Base-by-base conservation (phyloP, 1,139 yeast genomes). In the Yamadazyma siamensis region DNA sequence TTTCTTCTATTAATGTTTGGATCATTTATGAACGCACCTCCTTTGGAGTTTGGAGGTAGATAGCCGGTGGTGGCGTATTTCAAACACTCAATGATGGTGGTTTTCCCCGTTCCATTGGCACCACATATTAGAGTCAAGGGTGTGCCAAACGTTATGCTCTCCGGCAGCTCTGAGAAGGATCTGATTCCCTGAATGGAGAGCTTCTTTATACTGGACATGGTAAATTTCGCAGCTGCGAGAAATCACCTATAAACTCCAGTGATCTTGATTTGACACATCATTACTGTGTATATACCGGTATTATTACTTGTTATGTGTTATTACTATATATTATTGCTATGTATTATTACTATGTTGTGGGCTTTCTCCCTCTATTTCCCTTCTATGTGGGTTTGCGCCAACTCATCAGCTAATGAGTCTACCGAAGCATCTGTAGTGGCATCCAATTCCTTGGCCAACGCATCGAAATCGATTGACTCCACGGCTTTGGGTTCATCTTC, bases 51-150 rank as follows among this genome's bases (percentile, higher is more conserved):
- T 3, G 98, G 98, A 1, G 99, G 99, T 39, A 89, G 62, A 49
- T 84, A 94, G 5, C 98, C 98, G 0, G 98, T 91, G 9, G 98
- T 86, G 13, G 95, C 94, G 54, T 89, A 91, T 50, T 88, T 79
- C 38, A 94, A 65, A 52, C 96, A 88, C 55, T 94, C 99, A 39
- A 94, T 94, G 33, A 94, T 81, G 1, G 98, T 89, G 39, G 99
- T 94, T 54, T 94, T 94, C n/a, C 99, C 99, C 23, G 96, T 83
- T 24, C 98, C 99, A 59, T 94, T 94, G 38, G 85, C 87, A 1
- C 99, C 99, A 29, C 94, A 95, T 36, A 94, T 91, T 33, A 94
- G 66, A 0, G 98, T 94, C 48, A 94, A 60, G 0, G 99, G 99
- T 27, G 77, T 76, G 8, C 91, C 91, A 57, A 94, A 94, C 50